Evolutionary conservation across 495 filamentous ascomycete species (phyloP).

Genomic region (Aspergillus steynii): DNA sequence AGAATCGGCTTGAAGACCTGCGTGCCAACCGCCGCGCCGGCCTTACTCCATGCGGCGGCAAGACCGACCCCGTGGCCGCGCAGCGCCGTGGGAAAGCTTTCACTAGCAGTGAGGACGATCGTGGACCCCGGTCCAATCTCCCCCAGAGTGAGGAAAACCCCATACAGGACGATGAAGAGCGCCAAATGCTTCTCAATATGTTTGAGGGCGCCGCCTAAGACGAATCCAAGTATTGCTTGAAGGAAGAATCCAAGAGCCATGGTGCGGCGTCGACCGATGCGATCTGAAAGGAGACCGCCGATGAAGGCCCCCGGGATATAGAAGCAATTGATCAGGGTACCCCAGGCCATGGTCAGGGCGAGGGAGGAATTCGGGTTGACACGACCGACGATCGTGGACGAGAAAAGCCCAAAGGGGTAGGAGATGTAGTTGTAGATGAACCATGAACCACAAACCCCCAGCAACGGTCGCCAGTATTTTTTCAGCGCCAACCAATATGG

Average conservation of each 20-base stretch:
- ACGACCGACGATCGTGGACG: slow-evolving; percentile 43
- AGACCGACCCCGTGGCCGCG: slow-evolving; percentile 81
- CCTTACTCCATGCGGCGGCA: slow-evolving; percentile 74
- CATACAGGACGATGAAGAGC: neutral
- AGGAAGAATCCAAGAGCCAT: slow-evolving; percentile 59
- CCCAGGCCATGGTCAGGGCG: slow-evolving; percentile 71
- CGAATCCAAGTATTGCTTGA: slow-evolving; percentile 65
- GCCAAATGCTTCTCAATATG: neutral
- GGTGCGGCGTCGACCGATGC: slow-evolving; percentile 65
- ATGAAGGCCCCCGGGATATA: slow-evolving; percentile 75
- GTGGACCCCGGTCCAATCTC: slow-evolving; percentile 81
- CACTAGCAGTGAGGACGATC: slow-evolving; percentile 60
- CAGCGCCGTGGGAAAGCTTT: slow-evolving; percentile 73
- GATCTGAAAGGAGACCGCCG: slow-evolving; percentile 66
- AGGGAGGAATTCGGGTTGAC: slow-evolving; percentile 36
- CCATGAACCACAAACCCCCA: slow-evolving; percentile 37
- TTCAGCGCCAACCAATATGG: slow-evolving; percentile 34
- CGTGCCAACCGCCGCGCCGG: slow-evolving; percentile 80
- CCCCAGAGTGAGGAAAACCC: slow-evolving; percentile 51
- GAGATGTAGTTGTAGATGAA: slow-evolving; percentile 47
- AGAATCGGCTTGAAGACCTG: slow-evolving; percentile 57
- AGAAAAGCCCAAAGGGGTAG: slow-evolving; percentile 40
- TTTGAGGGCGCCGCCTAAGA: neutral
- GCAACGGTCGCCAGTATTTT: slow-evolving; percentile 39
- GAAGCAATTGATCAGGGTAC: slow-evolving; percentile 75